phyloP scores from a whole-genome alignment of 106 monocot genomes.

The Phalaenopsis aphrodite region DNA sequence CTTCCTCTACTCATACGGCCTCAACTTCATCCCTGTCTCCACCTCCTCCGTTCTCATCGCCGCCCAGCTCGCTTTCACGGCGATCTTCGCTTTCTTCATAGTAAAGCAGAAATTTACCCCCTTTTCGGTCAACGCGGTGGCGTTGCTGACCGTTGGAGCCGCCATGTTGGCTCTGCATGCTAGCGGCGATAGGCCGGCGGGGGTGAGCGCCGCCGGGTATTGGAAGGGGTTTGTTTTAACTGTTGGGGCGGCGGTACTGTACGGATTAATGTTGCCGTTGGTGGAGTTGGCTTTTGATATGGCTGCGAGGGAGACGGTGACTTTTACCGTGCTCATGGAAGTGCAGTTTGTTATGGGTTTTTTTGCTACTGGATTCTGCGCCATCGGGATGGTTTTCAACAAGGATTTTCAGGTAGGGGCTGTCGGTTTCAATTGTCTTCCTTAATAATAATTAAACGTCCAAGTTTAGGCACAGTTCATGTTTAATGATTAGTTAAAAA shows the following conservation, averaged over 20 bases:
- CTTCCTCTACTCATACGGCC: slow-evolving; percentile 12
- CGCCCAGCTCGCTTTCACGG: slow-evolving; percentile 15
- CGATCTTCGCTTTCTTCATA: slow-evolving; percentile 17
- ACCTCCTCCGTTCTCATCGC: slow-evolving; percentile 8
- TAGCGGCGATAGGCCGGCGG: slow-evolving; percentile 8
- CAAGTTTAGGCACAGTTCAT: too few relatives aligned
- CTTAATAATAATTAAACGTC: too few relatives aligned
- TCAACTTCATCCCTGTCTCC: slow-evolving; percentile 11
- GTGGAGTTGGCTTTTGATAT: slow-evolving; percentile 5
- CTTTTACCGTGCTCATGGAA: slow-evolving; percentile 32
- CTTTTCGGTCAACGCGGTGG: slow-evolving; percentile 16
- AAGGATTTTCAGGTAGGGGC: slow-evolving; percentile 25
- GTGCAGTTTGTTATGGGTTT: slow-evolving; percentile 54
- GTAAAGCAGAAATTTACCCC: slow-evolving; percentile 14
- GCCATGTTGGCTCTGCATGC: slow-evolving; percentile 9
- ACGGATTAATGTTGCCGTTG: slow-evolving; percentile 8
- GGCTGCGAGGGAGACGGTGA: neutral
- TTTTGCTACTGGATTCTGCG: slow-evolving; percentile 41
- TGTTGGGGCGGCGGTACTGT: neutral
- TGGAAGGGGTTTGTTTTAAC: slow-evolving; percentile 10
- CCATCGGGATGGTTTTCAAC: slow-evolving; percentile 47
- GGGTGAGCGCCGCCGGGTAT: slow-evolving; percentile 8
- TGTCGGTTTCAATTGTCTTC: too few relatives aligned
- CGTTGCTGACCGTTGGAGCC: slow-evolving; percentile 8
- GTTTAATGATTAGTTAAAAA: too few relatives aligned